Base-by-base conservation (phyloP, 2,329 filamentous ascomycete genomes). In the Dichotomopilus funicola region DNA sequence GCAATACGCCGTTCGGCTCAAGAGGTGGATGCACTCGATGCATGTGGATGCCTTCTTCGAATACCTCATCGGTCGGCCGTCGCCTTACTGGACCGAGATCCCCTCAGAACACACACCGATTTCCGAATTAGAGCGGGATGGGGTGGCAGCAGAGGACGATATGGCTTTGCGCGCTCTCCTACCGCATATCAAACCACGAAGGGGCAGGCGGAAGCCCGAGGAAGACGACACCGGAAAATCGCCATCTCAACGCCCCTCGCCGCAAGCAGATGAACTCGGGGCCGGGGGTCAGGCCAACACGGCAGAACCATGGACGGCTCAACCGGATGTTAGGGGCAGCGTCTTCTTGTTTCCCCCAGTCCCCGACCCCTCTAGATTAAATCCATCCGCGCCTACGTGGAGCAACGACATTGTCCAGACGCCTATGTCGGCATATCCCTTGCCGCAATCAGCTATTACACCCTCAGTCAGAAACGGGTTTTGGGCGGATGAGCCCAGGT, bases 11-110 rank as follows among this genome's bases (percentile, higher is more conserved):
- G 91, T 96, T 47, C 82, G 91, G 56, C 74, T 96, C 55, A 96
- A 96, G 88, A 86, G 92, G 67, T 96, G 91, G 91, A 94, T 96
- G 89, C 89, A 90, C 68, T 91, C 91, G 5, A 92, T 95, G 87
- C 91, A 96, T 68, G 84, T 96, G 51, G 89, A 95, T 75, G 88
- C 90, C 9, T 96, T 96, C 69, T 96, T 96, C 66, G 90, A 95
- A 68, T 96, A 90, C 68, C 81, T 95, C 19, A 78, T 92, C 59
- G 83, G 84, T 49, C 90, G 90, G 61, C 75, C 81, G 33, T 90
- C 95, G 69, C 73, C 82, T 0, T 96, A 96, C 70, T 95, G 87
- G 75, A 85, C 81, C 12, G 81, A 89, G 38, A 79, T 95, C 31
- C 91, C 91, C 0, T 74, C 78, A 5, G 77, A 80, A 11, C 75